phyloP scores from a whole-genome alignment of 2,329 filamentous ascomycete genomes.

The Bipolaris bicolor region DNA sequence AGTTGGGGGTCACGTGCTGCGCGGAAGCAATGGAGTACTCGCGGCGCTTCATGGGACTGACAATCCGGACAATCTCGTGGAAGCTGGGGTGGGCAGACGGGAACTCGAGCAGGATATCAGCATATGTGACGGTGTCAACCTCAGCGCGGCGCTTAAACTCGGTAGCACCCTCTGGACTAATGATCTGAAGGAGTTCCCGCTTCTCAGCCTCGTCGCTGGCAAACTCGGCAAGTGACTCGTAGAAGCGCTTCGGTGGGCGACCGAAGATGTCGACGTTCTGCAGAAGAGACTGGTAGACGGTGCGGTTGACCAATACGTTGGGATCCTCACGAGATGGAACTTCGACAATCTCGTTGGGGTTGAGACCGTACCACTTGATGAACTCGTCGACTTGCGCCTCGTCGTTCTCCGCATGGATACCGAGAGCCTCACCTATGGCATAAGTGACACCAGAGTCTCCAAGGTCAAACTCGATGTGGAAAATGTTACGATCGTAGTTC shows the following conservation, averaged over 20 bases:
- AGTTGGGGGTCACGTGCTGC: conserved; percentile 88
- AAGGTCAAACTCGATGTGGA: conserved; percentile 99
- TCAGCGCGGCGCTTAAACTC: conserved; percentile 94
- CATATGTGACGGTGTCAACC: conserved; percentile 88
- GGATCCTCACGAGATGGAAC: conserved; percentile 84
- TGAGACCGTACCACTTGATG: conserved; percentile 86
- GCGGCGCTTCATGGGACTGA: conserved; percentile 89
- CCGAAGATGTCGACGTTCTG: conserved; percentile 98
- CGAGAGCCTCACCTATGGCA: conserved; percentile 95
- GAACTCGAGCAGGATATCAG: conserved; percentile 89
- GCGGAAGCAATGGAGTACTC: conserved; percentile 99
- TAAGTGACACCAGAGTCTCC: conserved; percentile 90
- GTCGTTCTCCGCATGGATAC: conserved; percentile 95
- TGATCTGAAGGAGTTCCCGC: conserved; percentile 77
- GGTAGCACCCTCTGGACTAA: conserved; percentile 73
- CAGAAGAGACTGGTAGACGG: conserved; percentile 86
- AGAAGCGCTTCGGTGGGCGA: conserved; percentile 96
- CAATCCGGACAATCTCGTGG: conserved; percentile 85
- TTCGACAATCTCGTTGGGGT: conserved; percentile 84
- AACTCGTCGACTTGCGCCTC: conserved; percentile 78
- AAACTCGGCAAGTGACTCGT: conserved; percentile 87
- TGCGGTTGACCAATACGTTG: conserved; percentile 79
- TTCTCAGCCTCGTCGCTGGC: conserved; percentile 83
- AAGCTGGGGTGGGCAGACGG: conserved; percentile 85
- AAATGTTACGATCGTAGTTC: conserved; percentile 97